Evolutionary conservation across 805 yeast species (phyloP), one percentile per base, ranked within the genome.

Genomic region (Saccharomycopsis oosterbeekiorum): DNA sequence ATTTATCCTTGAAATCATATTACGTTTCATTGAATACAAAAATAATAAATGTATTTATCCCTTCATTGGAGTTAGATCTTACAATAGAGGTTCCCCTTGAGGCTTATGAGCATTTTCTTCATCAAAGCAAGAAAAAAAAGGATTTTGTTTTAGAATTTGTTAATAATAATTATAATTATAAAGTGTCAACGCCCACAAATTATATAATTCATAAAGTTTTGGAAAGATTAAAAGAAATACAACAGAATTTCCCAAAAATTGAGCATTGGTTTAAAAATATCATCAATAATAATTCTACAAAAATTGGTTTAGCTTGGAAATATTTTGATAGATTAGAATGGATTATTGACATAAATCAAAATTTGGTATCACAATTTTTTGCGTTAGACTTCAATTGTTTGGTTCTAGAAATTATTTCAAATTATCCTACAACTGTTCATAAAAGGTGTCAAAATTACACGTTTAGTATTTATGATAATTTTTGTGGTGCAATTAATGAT

Each of bases 261-360:
- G 24, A 55, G 0, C 55, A 65, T 21, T 47, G 74, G 65, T 71
- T 70, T 56, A 60, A 66, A 5, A 58, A 64, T 5, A 47, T 47
- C 14, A 64, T 71, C 68, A 64, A 73, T 66, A 62, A 58, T 15
- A 67, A 63, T 40, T 71, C 70, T 17, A 68, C 70, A 15, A 64
- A 69, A 64, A 76, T 69, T 69, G 88, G 87, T 61, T 78, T 79
- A 68, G 85, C 80, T 66, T 84, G 85, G 77, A 83, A 83, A 62
- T 75, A 81, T 59, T 88, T 85, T 69, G 97, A 91, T 70, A 74
- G 92, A 54, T 68, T 91, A 8, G 94, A 89, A 66, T 86, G 90
- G 89, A 68, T 81, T 10, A 72, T 78, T 59, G 83, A 80, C 17
- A 75, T 76, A 24, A 73, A 72, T 42, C 76, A 78, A 53, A 69